These are phyloP conservation scores for Aspergillus fructus DNA, from an alignment of 2,329 filamentous ascomycete genomes.

Conservation along the genomic window DNA sequence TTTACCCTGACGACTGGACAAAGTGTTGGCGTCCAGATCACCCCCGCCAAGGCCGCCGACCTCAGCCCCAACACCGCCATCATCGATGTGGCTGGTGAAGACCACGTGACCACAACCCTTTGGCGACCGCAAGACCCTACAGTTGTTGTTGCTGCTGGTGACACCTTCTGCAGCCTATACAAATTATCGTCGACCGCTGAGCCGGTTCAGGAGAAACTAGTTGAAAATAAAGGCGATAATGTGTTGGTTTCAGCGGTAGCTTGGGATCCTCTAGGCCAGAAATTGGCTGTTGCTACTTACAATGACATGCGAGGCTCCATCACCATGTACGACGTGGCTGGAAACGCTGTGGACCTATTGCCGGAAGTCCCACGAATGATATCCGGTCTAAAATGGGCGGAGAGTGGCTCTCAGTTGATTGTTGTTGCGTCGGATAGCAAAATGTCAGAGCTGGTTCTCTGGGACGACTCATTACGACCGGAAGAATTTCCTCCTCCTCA, in stretches of 20 bases:
- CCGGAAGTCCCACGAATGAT: constrained; percentile 47
- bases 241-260: constrained; percentile 45
- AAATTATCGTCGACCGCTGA: constrained; percentile 33
- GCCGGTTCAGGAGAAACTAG: constrained; percentile 35
- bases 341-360: constrained; percentile 45
- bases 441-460: constrained; percentile 43
- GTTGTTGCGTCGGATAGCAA: constrained; percentile 45
- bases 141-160: constrained; percentile 42
- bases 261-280: constrained; percentile 46
- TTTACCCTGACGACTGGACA: constrained; percentile 45
- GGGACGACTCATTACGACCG: constrained; percentile 41
- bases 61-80: constrained; percentile 46
- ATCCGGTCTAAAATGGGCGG: constrained; percentile 44
- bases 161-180: constrained; percentile 48
- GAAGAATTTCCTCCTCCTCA: constrained; percentile 39
- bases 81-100: constrained; percentile 35
- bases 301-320: constrained; percentile 44
- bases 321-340: constrained; percentile 45
- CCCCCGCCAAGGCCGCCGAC: constrained; percentile 49
- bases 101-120: constrained; percentile 41
- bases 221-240: constrained; percentile 33
- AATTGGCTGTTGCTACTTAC: constrained; percentile 49
- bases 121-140: constrained; percentile 49
- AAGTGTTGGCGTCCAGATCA: constrained; percentile 49
- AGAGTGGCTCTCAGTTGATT: constrained; percentile 38